A percentile compares a stretch with the other conserved stretches of the same genome.
Evolutionary conservation across 306 rosid genomes (phyloP).

Genomic region (Prunus dulcis): DNA sequence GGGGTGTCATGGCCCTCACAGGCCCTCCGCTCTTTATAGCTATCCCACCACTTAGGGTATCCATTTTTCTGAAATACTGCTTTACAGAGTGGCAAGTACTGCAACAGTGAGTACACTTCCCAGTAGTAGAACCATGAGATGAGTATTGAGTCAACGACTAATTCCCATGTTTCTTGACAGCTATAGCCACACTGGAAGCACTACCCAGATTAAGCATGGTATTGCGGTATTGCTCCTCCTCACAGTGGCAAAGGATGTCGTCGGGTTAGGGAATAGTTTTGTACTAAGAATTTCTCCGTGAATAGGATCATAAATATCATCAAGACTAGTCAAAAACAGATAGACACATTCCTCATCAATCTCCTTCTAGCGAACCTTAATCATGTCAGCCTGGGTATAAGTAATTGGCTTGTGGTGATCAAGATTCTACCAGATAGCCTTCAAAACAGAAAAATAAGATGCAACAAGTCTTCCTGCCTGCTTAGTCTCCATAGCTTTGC

Average conservation of each 20-base stretch:
- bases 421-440: background rate
- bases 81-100: background rate
- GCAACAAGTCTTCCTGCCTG: background rate
- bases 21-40: no score
- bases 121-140: background rate
- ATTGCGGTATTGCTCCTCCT: background rate
- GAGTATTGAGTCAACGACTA: fast-evolving
- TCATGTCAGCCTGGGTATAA: background rate
- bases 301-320: background rate
- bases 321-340: no score
- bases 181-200: background rate
- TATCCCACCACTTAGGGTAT: no score
- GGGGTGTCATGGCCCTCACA: fast-evolving
- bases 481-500: background rate
- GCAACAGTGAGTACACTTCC: background rate
- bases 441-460: background rate
- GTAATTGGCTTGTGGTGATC: background rate
- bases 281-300: background rate
- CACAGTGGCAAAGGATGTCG: background rate
- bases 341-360: background rate
- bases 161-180: background rate
- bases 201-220: background rate
- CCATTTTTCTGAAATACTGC: no score
- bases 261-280: background rate
- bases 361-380: background rate